Base-by-base conservation (phyloP, 2,329 filamentous ascomycete species). In the Bipolaris sorokiniana region DNA sequence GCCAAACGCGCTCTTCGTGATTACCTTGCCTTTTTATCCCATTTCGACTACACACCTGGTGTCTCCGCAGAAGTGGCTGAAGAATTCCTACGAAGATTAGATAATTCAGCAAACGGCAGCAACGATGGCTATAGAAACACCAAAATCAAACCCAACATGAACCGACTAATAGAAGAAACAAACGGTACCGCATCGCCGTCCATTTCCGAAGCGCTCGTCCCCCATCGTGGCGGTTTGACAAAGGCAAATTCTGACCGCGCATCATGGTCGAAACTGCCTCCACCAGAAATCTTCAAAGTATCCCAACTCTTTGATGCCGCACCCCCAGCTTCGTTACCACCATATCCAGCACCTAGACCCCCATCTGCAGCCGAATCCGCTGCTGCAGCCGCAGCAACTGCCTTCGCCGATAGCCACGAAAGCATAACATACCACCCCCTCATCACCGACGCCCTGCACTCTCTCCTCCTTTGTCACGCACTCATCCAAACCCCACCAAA, bases 351-450 rank as follows among this genome's bases (percentile, higher is more conserved):
- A 7, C 52, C 79, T 77, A 6, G 67, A 54, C 13, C 75, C 66
- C 48, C 58, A 18, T 71, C 57, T 36, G 70, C 67, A 49, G 70
- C 66, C 31, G 71, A 74, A 15, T 63, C 64, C 0, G 61, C 67
- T 9, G 63, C 68, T 28, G 65, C 69, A 3, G 70, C 68, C 1
- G 76, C 79, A 38, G 76, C 77, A 46, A 64, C 67, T 26, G 70
- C 71, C 52, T 71, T 74, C 44, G 72, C 78, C 10, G 79, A 82
- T 54, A 81, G 78, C 50, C 81, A 85, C 41, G 90, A 92, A 77
- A 83, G 84, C 38, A 82, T 91, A 26, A 95, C 90, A 1, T 95
- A 91, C 72, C 91, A 96, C 68, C 92, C 91, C 0, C 82, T 95
- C 7, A 81, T 96, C 10, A 87, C 87, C 6, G 91, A 96, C 63